Percentiles rank a stretch among this genome's conserved stretches.
These are phyloP conservation scores for Collybiopsis confluens DNA, from an alignment of 768 basidiomycete species.

Conservation along the genomic window DNA sequence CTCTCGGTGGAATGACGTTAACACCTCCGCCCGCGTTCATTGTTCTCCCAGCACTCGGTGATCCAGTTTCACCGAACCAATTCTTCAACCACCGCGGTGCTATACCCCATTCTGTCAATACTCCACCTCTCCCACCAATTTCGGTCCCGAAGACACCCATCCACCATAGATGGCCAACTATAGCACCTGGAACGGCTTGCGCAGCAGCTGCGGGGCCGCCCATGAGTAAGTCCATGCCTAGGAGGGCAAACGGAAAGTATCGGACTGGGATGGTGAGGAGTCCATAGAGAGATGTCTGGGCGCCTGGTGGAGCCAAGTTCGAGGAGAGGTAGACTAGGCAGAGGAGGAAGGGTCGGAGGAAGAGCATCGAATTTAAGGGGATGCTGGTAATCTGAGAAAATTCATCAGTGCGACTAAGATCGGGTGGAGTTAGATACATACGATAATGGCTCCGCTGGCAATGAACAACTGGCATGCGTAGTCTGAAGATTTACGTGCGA, in stretches of 20 bases:
- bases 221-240: slow-evolving; percentile 67
- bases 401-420: not conserved
- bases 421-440: slow-evolving; percentile 28
- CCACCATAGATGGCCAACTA: slow-evolving; percentile 82
- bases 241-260: slow-evolving; percentile 73
- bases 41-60: slow-evolving; percentile 22
- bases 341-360: slow-evolving; percentile 63
- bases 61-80: slow-evolving; percentile 36
- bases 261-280: slow-evolving; percentile 67
- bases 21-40: slow-evolving; percentile 44
- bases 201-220: slow-evolving; percentile 56
- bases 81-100: slow-evolving; percentile 60
- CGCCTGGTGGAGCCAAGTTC: slow-evolving; percentile 57
- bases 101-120: slow-evolving; percentile 33
- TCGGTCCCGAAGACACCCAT: slow-evolving; percentile 59
- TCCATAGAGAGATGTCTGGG: slow-evolving; percentile 75
- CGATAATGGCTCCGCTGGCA: slow-evolving; percentile 53
- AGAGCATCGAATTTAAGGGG: slow-evolving; percentile 52
- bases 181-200: slow-evolving; percentile 58
- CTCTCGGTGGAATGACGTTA: slow-evolving; percentile 53
- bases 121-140: slow-evolving; percentile 33
- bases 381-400: slow-evolving; percentile 44
- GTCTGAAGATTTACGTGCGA: slow-evolving; percentile 59
- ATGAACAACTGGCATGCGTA: slow-evolving; percentile 71
- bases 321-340: slow-evolving; percentile 68